A percentile compares a stretch with the other conserved stretches of the same genome.
phyloP scores from a whole-genome alignment of 2,329 filamentous ascomycete species.

The Paraphoma chrysanthemicola region DNA sequence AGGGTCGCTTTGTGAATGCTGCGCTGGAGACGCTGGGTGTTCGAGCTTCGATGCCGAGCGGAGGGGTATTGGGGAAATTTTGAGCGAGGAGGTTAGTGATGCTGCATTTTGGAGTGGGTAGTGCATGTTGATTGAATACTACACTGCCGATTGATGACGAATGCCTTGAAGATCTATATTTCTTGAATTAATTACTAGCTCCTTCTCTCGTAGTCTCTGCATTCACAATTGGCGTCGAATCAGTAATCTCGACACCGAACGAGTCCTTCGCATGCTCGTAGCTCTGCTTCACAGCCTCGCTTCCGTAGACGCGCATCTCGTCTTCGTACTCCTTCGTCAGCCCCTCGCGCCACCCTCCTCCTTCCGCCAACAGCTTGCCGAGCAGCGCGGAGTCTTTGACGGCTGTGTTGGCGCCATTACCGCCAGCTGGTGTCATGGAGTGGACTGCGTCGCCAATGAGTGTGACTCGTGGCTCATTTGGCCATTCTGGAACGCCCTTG shows the following conservation, averaged over 20 bases:
- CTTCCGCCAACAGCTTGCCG: constrained; percentile 46
- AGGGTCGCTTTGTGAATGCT: too few relatives aligned
- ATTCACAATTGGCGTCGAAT: constrained; percentile 19
- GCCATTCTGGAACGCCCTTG: constrained; percentile 66
- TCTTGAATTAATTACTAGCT: background rate
- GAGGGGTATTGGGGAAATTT: too few relatives aligned
- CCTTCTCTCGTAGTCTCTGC: background rate
- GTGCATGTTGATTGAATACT: too few relatives aligned
- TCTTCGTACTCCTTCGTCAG: constrained; percentile 49
- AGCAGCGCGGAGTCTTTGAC: constrained; percentile 51
- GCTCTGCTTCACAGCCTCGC: constrained; percentile 57
- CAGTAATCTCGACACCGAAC: constrained; percentile 28
- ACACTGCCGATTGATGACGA: too few relatives aligned
- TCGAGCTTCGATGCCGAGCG: too few relatives aligned
- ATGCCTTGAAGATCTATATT: too few relatives aligned
- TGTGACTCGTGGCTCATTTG: constrained; percentile 61
- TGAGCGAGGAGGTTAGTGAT: too few relatives aligned
- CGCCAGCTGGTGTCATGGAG: constrained; percentile 56
- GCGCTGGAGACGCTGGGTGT: too few relatives aligned
- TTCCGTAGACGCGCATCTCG: constrained; percentile 46
- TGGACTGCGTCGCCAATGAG: constrained; percentile 56
- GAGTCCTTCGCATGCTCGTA: constrained; percentile 49
- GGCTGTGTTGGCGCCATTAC: constrained; percentile 56
- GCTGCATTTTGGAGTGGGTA: too few relatives aligned
- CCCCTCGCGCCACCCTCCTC: constrained; percentile 34